phyloP scores from a whole-genome alignment of 352 stramenopile species.

The Thalassiosira hispida region DNA sequence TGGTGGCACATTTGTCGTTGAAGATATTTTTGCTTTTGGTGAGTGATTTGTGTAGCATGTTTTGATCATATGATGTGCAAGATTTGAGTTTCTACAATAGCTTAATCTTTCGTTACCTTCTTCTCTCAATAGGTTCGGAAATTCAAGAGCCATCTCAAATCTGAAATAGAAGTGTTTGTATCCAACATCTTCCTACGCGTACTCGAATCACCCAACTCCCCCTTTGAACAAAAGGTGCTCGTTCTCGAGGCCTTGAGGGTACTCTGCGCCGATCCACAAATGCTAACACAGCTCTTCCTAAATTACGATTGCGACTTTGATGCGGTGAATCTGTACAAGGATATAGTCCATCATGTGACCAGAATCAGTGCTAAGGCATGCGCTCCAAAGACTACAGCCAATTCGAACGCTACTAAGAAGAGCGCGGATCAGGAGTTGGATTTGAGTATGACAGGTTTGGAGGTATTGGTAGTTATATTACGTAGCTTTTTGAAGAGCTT shows the following conservation, averaged over 20 bases:
- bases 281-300: constrained; percentile 98
- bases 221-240: constrained; percentile 96
- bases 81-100: neutral
- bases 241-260: constrained; percentile 95
- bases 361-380: constrained; percentile 91
- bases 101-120: neutral
- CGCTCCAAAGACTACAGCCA: constrained; percentile 35
- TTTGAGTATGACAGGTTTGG: constrained; percentile 85
- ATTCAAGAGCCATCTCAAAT: constrained; percentile 93
- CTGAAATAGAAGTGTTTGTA: constrained; percentile 99
- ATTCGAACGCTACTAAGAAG: constrained; percentile 54
- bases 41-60: constrained; percentile 29
- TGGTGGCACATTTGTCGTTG: constrained; percentile 95
- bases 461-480: constrained; percentile 93
- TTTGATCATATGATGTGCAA: neutral
- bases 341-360: constrained; percentile 95
- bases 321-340: constrained; percentile 94
- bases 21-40: constrained; percentile 98
- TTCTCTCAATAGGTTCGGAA: constrained; percentile 71
- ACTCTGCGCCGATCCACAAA: constrained; percentile 93
- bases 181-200: constrained; percentile 98
- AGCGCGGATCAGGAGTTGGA: constrained; percentile 74
- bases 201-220: constrained; percentile 96
- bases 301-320: constrained; percentile 99
- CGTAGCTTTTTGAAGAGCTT: constrained; percentile 91